These are phyloP conservation scores for Martensiomyces pterosporus DNA, from an alignment of 192 early-diverging fungal species.

Conservation along the genomic window DNA sequence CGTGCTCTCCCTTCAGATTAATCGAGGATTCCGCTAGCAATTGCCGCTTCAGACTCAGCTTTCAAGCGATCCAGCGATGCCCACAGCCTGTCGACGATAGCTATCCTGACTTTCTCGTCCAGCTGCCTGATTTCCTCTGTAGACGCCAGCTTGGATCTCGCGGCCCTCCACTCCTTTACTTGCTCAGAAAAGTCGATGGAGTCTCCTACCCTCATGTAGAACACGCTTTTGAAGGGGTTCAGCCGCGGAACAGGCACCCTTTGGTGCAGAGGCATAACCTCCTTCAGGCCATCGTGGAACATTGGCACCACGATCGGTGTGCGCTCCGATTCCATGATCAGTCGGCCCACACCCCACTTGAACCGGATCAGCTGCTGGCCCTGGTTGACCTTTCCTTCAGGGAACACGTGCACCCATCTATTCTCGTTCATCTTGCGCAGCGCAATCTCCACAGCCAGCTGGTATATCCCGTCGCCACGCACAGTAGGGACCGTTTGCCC, in stretches of 20 bases:
- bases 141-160: slow-evolving; percentile 11
- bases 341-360: slow-evolving; percentile 83
- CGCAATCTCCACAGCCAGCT: slow-evolving; percentile 77
- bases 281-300: slow-evolving; percentile 64
- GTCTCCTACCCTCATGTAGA: slow-evolving; percentile 68
- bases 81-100: slow-evolving; percentile 29
- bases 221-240: slow-evolving; percentile 51
- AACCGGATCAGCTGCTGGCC: slow-evolving; percentile 46
- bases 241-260: slow-evolving; percentile 31
- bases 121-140: slow-evolving; percentile 18
- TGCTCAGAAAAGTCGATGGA: slow-evolving; percentile 65
- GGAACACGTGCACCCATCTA: slow-evolving; percentile 87
- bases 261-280: slow-evolving; percentile 56
- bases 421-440: slow-evolving; percentile 62
- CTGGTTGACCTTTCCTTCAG: slow-evolving; percentile 76
- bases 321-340: slow-evolving; percentile 75
- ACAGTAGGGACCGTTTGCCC: slow-evolving; percentile 82
- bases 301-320: slow-evolving; percentile 70
- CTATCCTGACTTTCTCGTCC: slow-evolving; percentile 29
- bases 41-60: neutral
- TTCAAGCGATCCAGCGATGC: slow-evolving; percentile 19
- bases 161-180: slow-evolving; percentile 50
- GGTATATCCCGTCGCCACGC: slow-evolving; percentile 80
- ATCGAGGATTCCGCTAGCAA: too few species aligned
- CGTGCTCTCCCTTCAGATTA: too few species aligned